Evolutionary conservation across 805 yeast genomes (phyloP).

Genomic region (Wickerhamiella parazyma): DNA sequence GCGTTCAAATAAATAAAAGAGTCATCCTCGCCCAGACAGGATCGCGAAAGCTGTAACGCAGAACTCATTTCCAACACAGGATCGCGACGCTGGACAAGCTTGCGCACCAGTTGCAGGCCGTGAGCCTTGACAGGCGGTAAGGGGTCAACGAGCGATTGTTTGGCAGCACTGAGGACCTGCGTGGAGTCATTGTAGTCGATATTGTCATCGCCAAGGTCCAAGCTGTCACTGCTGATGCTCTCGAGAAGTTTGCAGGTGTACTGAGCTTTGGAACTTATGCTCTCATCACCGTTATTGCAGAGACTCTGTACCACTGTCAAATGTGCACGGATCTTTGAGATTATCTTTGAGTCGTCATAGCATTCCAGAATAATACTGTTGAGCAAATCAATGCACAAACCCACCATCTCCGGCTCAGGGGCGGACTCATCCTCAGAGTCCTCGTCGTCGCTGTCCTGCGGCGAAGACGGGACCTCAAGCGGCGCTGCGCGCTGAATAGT

Average conservation of each 20-base stretch:
- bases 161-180: slow-evolving; percentile 40
- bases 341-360: slow-evolving; percentile 9
- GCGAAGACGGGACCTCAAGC: slow-evolving; percentile 12
- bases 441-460: slow-evolving; percentile 18
- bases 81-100: slow-evolving; percentile 39
- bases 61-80: slow-evolving; percentile 35
- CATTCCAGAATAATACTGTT: slow-evolving; percentile 23
- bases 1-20: slow-evolving; percentile 79
- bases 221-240: slow-evolving; percentile 2
- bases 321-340: slow-evolving; percentile 10
- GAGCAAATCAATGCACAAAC: slow-evolving; percentile 23
- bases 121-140: slow-evolving; percentile 76
- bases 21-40: slow-evolving; percentile 60
- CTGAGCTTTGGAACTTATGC: slow-evolving; percentile 15
- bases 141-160: slow-evolving; percentile 58
- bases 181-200: slow-evolving; percentile 11
- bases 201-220: slow-evolving; percentile 14
- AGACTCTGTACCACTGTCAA: slow-evolving; percentile 9
- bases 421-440: slow-evolving; percentile 23
- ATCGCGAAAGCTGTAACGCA: slow-evolving; percentile 47
- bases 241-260: slow-evolving; percentile 16
- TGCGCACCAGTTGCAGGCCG: slow-evolving; percentile 55
- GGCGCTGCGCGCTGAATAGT: slow-evolving; percentile 21
- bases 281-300: not conserved
- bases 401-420: slow-evolving; percentile 23